Evolutionary conservation across 2,329 filamentous ascomycete genomes (phyloP).

Genomic region (Lachnellula subtilissima): DNA sequence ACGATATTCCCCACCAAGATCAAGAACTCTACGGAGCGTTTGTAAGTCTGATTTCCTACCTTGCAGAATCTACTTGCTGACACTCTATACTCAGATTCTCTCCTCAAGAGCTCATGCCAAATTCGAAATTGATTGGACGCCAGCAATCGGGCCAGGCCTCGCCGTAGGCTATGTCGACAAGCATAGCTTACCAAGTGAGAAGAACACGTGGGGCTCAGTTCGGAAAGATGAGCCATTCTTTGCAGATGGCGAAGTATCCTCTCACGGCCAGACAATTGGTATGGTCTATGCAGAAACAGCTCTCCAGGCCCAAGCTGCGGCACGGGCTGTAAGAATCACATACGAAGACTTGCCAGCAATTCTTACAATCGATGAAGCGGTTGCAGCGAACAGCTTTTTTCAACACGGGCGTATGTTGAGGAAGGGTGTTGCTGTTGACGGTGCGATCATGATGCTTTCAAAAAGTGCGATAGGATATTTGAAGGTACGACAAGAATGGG

Average conservation of each 20-base stretch:
- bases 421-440: constrained; percentile 57
- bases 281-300: constrained; percentile 79
- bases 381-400: constrained; percentile 83
- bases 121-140: constrained; percentile 69
- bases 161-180: constrained; percentile 76
- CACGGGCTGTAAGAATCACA: constrained; percentile 77
- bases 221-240: constrained; percentile 85
- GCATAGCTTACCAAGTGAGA: constrained; percentile 71
- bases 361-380: constrained; percentile 92
- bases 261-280: constrained; percentile 90
- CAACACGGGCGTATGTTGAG: constrained; percentile 78
- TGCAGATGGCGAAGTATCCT: constrained; percentile 83
- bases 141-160: constrained; percentile 80
- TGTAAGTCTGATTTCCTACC: no score
- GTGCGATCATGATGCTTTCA: constrained; percentile 61
- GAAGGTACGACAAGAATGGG: constrained; percentile 82
- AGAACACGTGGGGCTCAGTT: constrained; percentile 89
- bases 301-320: constrained; percentile 71
- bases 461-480: constrained; percentile 76
- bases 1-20: constrained; percentile 81
- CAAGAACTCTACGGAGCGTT: constrained; percentile 88
- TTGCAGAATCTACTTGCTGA: no score
- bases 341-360: constrained; percentile 90
- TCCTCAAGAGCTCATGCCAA: constrained; percentile 87
- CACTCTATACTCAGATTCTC: constrained; percentile 47